Conservation (phyloP, 352 stramenopile species). For the Discostella stelligera region DNA sequence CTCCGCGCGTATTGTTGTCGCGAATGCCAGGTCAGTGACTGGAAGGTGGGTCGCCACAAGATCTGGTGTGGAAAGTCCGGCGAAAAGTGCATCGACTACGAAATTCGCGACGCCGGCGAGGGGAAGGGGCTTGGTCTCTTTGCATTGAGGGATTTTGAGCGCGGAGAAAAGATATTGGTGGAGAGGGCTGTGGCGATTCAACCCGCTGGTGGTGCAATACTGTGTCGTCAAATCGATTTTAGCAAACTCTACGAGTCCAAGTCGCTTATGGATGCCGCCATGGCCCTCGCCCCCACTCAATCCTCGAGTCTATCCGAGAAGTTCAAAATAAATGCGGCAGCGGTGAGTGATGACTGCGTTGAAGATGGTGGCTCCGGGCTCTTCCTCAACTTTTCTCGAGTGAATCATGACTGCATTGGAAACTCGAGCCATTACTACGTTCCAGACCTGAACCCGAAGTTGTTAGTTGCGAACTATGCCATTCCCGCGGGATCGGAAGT, state of each 20-base stretch:
- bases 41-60: slow-evolving; percentile 16
- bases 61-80: slow-evolving; percentile 18
- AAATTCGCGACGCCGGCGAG: slow-evolving; percentile 9
- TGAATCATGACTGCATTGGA: slow-evolving; percentile 36
- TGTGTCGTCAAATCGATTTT: neutral
- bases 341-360: neutral
- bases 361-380: slow-evolving; percentile 14
- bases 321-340: neutral
- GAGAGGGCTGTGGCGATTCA: slow-evolving; percentile 11
- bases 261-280: neutral
- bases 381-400: slow-evolving; percentile 20
- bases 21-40: slow-evolving; percentile 20
- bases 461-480: slow-evolving; percentile 12
- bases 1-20: slow-evolving; percentile 14
- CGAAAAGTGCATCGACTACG: slow-evolving; percentile 18
- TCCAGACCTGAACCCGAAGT: slow-evolving; percentile 12
- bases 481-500: slow-evolving; percentile 17
- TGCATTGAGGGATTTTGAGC: slow-evolving; percentile 8
- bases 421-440: slow-evolving; percentile 22
- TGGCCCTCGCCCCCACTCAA: neutral
- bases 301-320: neutral
- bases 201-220: neutral
- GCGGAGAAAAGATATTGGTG: slow-evolving; percentile 16
- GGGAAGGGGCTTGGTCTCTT: slow-evolving; percentile 14
- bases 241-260: neutral